These are phyloP conservation scores for Rhamnella rubrinervis DNA, from an alignment of 331 rosid genomes.

Conservation along the genomic window DNA sequence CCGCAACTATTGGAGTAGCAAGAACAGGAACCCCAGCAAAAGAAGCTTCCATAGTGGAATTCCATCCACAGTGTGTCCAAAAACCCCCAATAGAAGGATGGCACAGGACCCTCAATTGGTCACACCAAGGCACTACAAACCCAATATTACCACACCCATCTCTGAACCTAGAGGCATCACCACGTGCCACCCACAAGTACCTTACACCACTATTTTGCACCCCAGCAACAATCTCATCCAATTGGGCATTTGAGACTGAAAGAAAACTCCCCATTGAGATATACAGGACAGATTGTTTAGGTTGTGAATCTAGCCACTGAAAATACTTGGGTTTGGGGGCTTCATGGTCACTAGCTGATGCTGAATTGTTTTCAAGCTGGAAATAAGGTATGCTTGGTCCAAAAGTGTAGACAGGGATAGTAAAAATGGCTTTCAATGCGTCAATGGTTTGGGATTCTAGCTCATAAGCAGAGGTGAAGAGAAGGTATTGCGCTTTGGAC, in stretches of 20 bases:
- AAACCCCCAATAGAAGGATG: conserved; percentile 47
- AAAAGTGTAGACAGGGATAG: conserved; percentile 41
- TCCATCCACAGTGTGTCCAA: conserved; percentile 64
- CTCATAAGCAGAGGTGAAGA: conserved; percentile 42
- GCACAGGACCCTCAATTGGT: conserved; percentile 51
- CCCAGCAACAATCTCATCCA: conserved; percentile 40
- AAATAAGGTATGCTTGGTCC: conserved; percentile 44
- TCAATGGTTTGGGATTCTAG: conserved; percentile 50
- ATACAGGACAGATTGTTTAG: conserved; percentile 38
- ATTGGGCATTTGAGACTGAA: conserved; percentile 37
- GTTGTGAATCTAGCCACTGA: conserved; percentile 33
- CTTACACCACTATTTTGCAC: conserved; percentile 17
- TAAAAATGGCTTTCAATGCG: conserved; percentile 23
- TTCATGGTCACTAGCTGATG: not conserved
- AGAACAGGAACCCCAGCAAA: conserved; percentile 49
- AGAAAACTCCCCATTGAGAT: conserved; percentile 52
- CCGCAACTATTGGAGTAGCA: conserved; percentile 38
- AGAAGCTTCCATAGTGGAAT: conserved; percentile 39
- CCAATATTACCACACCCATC: conserved; percentile 40
- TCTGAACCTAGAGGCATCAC: conserved; percentile 24
- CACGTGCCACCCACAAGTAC: conserved; percentile 47
- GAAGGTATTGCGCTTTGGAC: conserved; percentile 36
- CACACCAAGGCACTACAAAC: conserved; percentile 53
- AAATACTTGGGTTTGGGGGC: conserved; percentile 14
- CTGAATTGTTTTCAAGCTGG: not conserved